Percentiles rank a stretch among this genome's conserved stretches.
These are phyloP conservation scores for Plasmodium fragile DNA, from an alignment of 169 alveolate genomes.

Conservation along the genomic window DNA sequence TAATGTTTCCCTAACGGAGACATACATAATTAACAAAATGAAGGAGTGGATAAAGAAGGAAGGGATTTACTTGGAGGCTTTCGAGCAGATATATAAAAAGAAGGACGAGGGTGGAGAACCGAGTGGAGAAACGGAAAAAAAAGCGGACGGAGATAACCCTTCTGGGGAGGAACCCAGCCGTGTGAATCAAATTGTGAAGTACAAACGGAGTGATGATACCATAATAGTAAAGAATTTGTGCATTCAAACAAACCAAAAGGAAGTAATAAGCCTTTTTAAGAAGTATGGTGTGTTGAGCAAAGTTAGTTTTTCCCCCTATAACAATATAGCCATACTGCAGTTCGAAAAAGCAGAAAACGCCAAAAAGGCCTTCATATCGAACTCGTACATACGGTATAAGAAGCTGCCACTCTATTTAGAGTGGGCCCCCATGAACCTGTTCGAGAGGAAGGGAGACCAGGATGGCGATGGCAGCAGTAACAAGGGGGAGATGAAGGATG, in stretches of 20 bases:
- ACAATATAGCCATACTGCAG: slow-evolving; percentile 92
- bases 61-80: slow-evolving; percentile 92
- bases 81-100: slow-evolving; percentile 80
- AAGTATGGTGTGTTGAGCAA: slow-evolving; percentile 89
- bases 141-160: background rate
- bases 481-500: slow-evolving; percentile 24
- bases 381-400: slow-evolving; percentile 89
- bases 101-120: slow-evolving; percentile 76
- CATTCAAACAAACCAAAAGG: slow-evolving; percentile 82
- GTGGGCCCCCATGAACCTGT: slow-evolving; percentile 92
- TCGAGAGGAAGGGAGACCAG: slow-evolving; percentile 33
- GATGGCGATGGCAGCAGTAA: background rate
- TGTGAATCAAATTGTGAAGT: slow-evolving; percentile 18
- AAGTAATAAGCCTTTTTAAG: slow-evolving; percentile 87
- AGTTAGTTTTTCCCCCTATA: slow-evolving; percentile 91
- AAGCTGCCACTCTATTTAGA: slow-evolving; percentile 92
- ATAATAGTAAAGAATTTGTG: slow-evolving; percentile 85
- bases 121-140: background rate
- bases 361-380: slow-evolving; percentile 88
- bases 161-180: slow-evolving; percentile 3
- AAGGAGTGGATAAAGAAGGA: slow-evolving; percentile 95
- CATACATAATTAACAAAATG: slow-evolving; percentile 93
- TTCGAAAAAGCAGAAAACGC: slow-evolving; percentile 88
- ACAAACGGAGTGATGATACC: slow-evolving; percentile 77
- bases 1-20: slow-evolving; percentile 93